Evolutionary conservation across 1,139 yeast genomes (phyloP).

Genomic region (Yamadazyma diospyri): DNA sequence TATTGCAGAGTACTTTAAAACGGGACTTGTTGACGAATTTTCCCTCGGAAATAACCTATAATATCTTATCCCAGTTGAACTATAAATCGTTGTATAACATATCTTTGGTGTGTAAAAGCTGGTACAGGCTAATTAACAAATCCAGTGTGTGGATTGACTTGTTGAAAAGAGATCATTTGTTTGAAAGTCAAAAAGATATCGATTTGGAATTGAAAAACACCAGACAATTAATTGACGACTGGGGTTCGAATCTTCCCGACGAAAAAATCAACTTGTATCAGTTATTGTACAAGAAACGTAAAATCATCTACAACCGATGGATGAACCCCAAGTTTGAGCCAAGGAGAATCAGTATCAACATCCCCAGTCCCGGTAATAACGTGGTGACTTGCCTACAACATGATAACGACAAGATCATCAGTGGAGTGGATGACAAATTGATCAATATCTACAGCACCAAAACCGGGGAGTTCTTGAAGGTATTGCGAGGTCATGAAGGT

Average conservation of each 20-base stretch:
- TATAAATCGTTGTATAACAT: slow-evolving; percentile 59
- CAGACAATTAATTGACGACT: slow-evolving; percentile 28
- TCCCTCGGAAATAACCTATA: slow-evolving; percentile 74
- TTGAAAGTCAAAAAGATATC: slow-evolving; percentile 30
- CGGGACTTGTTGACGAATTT: slow-evolving; percentile 69
- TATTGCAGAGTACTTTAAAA: slow-evolving; percentile 58
- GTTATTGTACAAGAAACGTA: slow-evolving; percentile 63
- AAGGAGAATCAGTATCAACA: slow-evolving; percentile 57
- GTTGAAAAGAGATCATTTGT: slow-evolving; percentile 51
- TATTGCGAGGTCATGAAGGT: slow-evolving; percentile 87
- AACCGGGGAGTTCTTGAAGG: slow-evolving; percentile 65
- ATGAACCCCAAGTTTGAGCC: slow-evolving; percentile 73
- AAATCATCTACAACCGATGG: slow-evolving; percentile 74
- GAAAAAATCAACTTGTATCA: slow-evolving; percentile 37
- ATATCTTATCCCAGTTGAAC: slow-evolving; percentile 67
- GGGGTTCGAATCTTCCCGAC: slow-evolving; percentile 22
- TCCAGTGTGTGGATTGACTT: slow-evolving; percentile 60
- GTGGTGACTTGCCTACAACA: slow-evolving; percentile 94
- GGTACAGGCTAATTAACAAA: slow-evolving; percentile 64
- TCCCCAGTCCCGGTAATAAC: slow-evolving; percentile 59
- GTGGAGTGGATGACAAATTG: slow-evolving; percentile 87
- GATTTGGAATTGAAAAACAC: slow-evolving; percentile 31
- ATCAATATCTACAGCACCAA: slow-evolving; percentile 78
- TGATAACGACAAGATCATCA: slow-evolving; percentile 85
- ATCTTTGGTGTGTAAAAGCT: slow-evolving; percentile 62